These are phyloP conservation scores for Stentor roeselii DNA, from an alignment of 73 alveolate species.

Conservation along the genomic window DNA sequence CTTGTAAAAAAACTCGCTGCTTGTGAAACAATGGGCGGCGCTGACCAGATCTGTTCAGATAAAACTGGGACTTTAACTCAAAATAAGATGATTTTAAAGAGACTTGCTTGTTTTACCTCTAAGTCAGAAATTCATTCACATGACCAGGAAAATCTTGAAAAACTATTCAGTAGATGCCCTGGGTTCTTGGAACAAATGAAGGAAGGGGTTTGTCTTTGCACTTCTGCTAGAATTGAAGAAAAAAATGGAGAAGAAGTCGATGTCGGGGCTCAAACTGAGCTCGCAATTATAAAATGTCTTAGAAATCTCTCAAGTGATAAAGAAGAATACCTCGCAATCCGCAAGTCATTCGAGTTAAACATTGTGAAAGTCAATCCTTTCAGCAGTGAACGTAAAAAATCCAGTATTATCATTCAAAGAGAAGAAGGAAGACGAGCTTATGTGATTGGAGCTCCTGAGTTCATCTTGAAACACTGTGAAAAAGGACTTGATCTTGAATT, in stretches of 20 bases:
- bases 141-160: not conserved
- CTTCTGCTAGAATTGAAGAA: not conserved
- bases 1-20: slow-evolving; percentile 82
- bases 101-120: slow-evolving; percentile 18
- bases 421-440: slow-evolving; percentile 50
- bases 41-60: slow-evolving; percentile 85
- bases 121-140: not conserved
- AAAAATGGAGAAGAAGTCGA: too few relatives aligned
- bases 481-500: slow-evolving; percentile 39
- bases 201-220: not conserved
- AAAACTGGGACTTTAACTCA: slow-evolving; percentile 90
- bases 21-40: slow-evolving; percentile 96
- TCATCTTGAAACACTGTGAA: slow-evolving; percentile 51
- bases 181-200: not conserved
- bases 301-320: not conserved
- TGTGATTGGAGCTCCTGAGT: slow-evolving; percentile 69
- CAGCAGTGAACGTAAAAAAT: slow-evolving; percentile 62
- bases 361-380: slow-evolving; percentile 51
- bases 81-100: slow-evolving; percentile 56
- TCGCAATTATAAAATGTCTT: not conserved
- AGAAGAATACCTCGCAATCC: not conserved
- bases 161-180: not conserved
- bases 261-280: not conserved
- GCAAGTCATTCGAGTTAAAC: slow-evolving; percentile 30
- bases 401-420: slow-evolving; percentile 50